Evolutionary conservation across 768 basidiomycete genomes (phyloP).

Genomic region (Hypholoma sublateritium): DNA sequence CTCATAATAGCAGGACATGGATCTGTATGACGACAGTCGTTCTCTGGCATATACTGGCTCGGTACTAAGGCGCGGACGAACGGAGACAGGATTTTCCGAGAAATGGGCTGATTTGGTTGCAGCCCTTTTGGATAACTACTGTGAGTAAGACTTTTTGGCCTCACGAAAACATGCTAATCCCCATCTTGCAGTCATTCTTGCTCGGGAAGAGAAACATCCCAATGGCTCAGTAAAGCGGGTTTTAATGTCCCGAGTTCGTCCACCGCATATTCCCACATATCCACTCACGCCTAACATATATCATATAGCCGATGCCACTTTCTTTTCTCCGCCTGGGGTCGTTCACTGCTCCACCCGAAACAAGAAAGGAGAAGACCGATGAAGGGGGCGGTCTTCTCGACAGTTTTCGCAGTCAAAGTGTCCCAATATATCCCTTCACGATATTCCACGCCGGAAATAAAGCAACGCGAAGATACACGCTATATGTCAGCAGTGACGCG

Average conservation of each 20-base stretch:
- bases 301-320: constrained; percentile 69
- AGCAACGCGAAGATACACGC: constrained; percentile 62
- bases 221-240: constrained; percentile 48
- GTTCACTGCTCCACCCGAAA: constrained; percentile 61
- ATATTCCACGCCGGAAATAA: constrained; percentile 68
- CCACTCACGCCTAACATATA: not conserved
- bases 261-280: too few relatives aligned
- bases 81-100: constrained; percentile 62
- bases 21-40: constrained; percentile 73
- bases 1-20: constrained; percentile 63
- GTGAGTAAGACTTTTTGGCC: constrained; percentile 40
- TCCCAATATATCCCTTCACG: constrained; percentile 72
- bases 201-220: constrained; percentile 55
- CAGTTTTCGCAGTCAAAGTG: constrained; percentile 47
- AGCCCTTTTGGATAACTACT: constrained; percentile 74
- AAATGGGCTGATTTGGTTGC: constrained; percentile 68
- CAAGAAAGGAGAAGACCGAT: constrained; percentile 60
- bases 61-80: constrained; percentile 57
- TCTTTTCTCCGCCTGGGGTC: constrained; percentile 73
- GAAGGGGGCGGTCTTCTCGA: constrained; percentile 55
- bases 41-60: constrained; percentile 68
- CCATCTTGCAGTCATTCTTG: constrained; percentile 55
- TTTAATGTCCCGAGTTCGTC: constrained; percentile 66
- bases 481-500: constrained; percentile 61
- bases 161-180: not conserved